Evolutionary conservation across 129 eudicot genomes (phyloP).

Genomic region (Cynara cardunculus): DNA sequence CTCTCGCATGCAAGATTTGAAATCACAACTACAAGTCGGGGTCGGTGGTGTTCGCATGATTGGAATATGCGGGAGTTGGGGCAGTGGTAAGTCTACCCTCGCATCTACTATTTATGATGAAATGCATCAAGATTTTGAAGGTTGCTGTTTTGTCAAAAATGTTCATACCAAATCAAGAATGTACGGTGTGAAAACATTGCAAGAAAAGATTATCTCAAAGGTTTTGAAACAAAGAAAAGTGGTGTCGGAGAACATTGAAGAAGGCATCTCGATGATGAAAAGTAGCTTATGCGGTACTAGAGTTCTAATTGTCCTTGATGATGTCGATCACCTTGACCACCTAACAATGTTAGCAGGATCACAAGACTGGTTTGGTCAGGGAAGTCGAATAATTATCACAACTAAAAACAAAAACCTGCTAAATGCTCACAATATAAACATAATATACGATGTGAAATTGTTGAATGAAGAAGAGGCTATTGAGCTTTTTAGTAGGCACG

Average conservation of each 20-base stretch:
- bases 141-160: not conserved
- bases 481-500: not conserved
- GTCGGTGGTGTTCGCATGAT: not conserved
- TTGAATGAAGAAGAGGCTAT: not conserved
- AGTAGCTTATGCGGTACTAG: not conserved
- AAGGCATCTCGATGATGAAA: not conserved
- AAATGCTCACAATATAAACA: not conserved
- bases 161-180: not conserved
- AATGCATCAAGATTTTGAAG: not conserved
- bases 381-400: not conserved
- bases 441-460: not conserved
- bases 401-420: not conserved
- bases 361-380: not conserved
- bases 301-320: conserved; percentile 7
- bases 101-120: not conserved
- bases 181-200: not conserved
- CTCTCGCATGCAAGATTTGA: not conserved
- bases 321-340: conserved; percentile 6
- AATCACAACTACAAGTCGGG: not conserved
- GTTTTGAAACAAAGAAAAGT: not conserved
- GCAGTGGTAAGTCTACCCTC: conserved; percentile 7
- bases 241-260: too few species aligned
- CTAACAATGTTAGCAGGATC: not conserved
- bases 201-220: not conserved
- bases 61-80: conserved; percentile 9